Percentiles rank a stretch among this genome's conserved stretches.
Conservation (phyloP, 352 stramenopile genomes). For the Phytopythium mirpurense region DNA sequence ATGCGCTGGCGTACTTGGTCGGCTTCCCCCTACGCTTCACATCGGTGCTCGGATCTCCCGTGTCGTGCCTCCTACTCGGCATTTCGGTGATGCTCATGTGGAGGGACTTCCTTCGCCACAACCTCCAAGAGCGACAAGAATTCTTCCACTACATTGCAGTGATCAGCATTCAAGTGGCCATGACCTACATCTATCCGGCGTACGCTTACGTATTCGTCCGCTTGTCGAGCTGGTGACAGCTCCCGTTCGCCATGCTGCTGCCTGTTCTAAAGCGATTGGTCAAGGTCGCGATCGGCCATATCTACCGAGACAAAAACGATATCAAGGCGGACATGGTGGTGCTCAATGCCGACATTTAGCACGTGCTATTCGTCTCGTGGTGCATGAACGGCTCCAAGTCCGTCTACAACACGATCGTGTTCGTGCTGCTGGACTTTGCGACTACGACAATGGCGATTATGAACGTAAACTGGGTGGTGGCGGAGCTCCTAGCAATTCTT, state of each 20-base stretch:
- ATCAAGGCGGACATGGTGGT: constrained; percentile 21
- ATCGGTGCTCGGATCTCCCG: constrained; percentile 13
- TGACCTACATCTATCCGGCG: constrained; percentile 24
- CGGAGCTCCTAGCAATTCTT: not conserved
- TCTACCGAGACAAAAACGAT: constrained; percentile 18
- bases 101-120: constrained; percentile 13
- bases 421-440: constrained; percentile 16
- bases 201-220: constrained; percentile 18
- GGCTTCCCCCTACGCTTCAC: constrained; percentile 41
- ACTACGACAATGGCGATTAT: constrained; percentile 7
- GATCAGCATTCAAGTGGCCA: constrained; percentile 23
- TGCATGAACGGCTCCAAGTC: constrained; percentile 20
- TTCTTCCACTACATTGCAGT: constrained; percentile 20
- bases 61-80: constrained; percentile 15
- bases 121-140: constrained; percentile 11
- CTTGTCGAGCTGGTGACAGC: too few relatives aligned
- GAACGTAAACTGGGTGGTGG: constrained; percentile 3
- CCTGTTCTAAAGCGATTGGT: constrained; percentile 12
- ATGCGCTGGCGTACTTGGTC: constrained; percentile 18
- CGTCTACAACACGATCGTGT: constrained; percentile 11
- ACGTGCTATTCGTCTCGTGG: constrained; percentile 19
- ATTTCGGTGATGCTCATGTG: constrained; percentile 20
- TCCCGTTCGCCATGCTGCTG: constrained; percentile 11
- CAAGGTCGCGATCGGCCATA: constrained; percentile 18
- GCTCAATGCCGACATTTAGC: constrained; percentile 20